These are phyloP conservation scores for Cyclaneusma minus DNA, from an alignment of 2,329 filamentous ascomycete genomes.

Conservation along the genomic window DNA sequence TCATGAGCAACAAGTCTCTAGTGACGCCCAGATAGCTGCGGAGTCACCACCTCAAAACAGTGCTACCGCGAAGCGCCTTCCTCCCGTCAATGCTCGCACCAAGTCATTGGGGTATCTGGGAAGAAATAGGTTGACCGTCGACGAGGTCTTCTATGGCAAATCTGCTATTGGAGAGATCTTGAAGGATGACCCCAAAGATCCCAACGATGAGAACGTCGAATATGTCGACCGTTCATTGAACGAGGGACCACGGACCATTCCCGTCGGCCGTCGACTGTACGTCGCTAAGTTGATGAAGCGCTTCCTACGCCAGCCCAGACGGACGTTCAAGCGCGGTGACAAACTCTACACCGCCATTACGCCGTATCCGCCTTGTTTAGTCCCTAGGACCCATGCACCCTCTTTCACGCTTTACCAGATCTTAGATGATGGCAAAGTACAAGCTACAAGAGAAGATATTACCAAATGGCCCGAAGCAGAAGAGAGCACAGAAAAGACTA, in stretches of 20 bases:
- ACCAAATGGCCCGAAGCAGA: slow-evolving; percentile 16
- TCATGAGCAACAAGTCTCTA: too few species aligned
- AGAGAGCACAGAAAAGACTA: slow-evolving; percentile 6
- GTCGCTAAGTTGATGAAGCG: slow-evolving; percentile 25
- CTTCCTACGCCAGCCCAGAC: slow-evolving; percentile 18
- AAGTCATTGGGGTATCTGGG: slow-evolving; percentile 22
- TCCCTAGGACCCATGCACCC: slow-evolving; percentile 11
- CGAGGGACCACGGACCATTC: slow-evolving; percentile 15
- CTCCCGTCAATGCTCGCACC: background rate
- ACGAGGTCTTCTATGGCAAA: slow-evolving; percentile 25
- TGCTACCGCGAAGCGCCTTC: too few species aligned
- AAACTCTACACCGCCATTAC: slow-evolving; percentile 10
- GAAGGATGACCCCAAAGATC: too few species aligned
- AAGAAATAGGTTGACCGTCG: slow-evolving; percentile 19
- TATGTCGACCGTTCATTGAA: slow-evolving; percentile 8
- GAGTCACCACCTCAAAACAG: too few species aligned
- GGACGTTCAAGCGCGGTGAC: slow-evolving; percentile 7
- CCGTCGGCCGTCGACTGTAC: slow-evolving; percentile 28
- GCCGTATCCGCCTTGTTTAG: slow-evolving; percentile 14
- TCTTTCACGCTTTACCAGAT: slow-evolving; percentile 18
- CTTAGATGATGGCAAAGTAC: slow-evolving; percentile 6
- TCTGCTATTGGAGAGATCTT: slow-evolving; percentile 14
- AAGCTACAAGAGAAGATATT: slow-evolving; percentile 13
- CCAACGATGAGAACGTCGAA: slow-evolving; percentile 14
- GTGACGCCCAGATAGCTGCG: too few species aligned